Conservation (phyloP, 345 rosid species). For the Rhizophora apiculata region DNA sequence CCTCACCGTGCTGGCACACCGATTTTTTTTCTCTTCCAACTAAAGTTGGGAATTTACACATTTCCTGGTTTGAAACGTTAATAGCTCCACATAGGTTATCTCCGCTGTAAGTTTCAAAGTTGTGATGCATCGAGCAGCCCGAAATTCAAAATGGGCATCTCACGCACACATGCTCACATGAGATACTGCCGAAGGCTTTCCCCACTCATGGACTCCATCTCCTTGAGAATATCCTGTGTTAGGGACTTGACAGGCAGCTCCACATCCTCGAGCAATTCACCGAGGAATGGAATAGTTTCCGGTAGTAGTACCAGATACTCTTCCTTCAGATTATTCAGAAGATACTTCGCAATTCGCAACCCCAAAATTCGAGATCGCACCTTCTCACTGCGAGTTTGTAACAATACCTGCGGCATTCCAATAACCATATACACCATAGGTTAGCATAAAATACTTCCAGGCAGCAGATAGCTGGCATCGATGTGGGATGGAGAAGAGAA, state of each 20-base stretch:
- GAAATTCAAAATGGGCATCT: background rate
- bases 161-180: background rate
- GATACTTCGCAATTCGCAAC: constrained; percentile 64
- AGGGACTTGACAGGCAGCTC: constrained; percentile 75
- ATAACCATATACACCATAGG: background rate
- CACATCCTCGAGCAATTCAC: constrained; percentile 79
- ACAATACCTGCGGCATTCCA: constrained; percentile 50
- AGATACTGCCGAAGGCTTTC: constrained; percentile 71
- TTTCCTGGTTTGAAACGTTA: too few relatives aligned
- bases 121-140: background rate
- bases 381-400: constrained; percentile 92
- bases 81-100: too few relatives aligned
- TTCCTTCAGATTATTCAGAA: constrained; percentile 76
- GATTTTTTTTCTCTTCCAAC: too few relatives aligned
- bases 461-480: background rate
- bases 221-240: constrained; percentile 78
- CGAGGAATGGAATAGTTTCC: constrained; percentile 87
- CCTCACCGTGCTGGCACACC: too few relatives aligned
- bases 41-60: too few relatives aligned
- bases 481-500: background rate
- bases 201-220: constrained; percentile 87
- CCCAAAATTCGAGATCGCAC: constrained; percentile 69
- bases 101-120: too few relatives aligned
- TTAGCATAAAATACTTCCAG: background rate
- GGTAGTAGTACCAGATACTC: constrained; percentile 75